Evolutionary conservation across 2,329 filamentous ascomycete genomes (phyloP).

Genomic region (Paecilomyces sp.): DNA sequence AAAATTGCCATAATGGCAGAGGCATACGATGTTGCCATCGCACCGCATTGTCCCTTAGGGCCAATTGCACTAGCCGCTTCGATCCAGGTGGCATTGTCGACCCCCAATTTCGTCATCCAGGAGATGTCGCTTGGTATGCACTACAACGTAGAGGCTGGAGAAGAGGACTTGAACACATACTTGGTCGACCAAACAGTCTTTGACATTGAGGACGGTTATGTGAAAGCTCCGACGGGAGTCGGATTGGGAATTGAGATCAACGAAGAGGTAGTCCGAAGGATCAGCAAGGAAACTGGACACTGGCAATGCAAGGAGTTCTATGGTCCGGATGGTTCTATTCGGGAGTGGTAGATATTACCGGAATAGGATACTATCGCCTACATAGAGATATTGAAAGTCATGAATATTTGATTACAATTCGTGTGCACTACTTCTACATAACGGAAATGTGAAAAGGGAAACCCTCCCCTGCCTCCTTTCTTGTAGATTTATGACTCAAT

Average conservation of each 20-base stretch:
- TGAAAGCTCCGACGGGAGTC: constrained; percentile 53
- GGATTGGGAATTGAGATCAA: constrained; percentile 66
- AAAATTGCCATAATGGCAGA: constrained; percentile 66
- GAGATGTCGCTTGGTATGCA: constrained; percentile 77
- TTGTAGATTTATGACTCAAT: too few species aligned
- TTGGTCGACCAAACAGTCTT: constrained; percentile 59
- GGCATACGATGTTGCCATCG: constrained; percentile 65
- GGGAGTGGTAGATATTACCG: constrained; percentile 55
- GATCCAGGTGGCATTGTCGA: constrained; percentile 57
- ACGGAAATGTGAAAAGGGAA: too few species aligned
- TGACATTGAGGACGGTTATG: constrained; percentile 59
- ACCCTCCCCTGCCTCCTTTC: too few species aligned
- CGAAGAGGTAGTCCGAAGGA: constrained; percentile 57
- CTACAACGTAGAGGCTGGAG: constrained; percentile 59
- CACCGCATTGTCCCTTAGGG: constrained; percentile 66
- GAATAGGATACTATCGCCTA: too few species aligned
- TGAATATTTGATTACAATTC: too few species aligned
- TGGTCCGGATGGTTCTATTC: constrained; percentile 58
- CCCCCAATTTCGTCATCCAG: constrained; percentile 63
- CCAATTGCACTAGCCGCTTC: constrained; percentile 66
- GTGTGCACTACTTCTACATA: too few species aligned
- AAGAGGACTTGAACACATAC: constrained; percentile 59
- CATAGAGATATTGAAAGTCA: too few species aligned
- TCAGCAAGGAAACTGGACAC: constrained; percentile 51
- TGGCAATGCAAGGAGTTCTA: constrained; percentile 63